Evolutionary conservation across 148 eudicot genomes (phyloP), one percentile per base, ranked within the genome.

Genomic region (Rhododendron griersonianum): DNA sequence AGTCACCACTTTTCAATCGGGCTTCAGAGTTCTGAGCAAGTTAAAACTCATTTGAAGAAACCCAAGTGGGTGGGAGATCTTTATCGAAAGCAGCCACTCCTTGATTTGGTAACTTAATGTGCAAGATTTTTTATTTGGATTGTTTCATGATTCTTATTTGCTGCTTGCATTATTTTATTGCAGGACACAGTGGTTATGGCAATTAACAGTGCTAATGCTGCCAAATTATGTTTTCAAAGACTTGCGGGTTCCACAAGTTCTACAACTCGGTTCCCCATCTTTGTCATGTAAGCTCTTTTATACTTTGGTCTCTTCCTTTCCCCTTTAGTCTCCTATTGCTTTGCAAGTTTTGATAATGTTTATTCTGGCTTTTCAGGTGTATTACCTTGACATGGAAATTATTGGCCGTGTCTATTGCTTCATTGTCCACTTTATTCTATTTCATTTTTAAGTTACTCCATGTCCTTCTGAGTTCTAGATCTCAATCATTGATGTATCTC

Each of bases 11-110:
- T 92, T 86, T 89, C 95, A 25, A 57, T 90, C 88, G 91, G 88
- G 79, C 11, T 71, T 86, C 86, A 83, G 79, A 85, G 85, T 82
- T 86, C 92, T 83, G 90, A 90, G 82, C 85, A 82, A 80, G 86
- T 63, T 83, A 81, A 85, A 79, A 78, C 76, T 79, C 78, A 85
- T 88, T 51, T 85, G 57, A 94, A 82, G 86, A 91, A 86, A 78
- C 99, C 99, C 69, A 91, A 87, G 84, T 97, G 99, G 99, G 86
- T 93, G 83, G 90, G 92, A 67, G 90, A 91, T 82, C 96, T 95
- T 86, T 78, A 88, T 88, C 88, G 83, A 83, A 93, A 92, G 89
- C 89, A 90, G 76, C 87, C 87, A 57, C 84, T 61, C 77, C 90
- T 91, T 89, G 95, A 97, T 73, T 86, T 97, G 99, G 99, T 97